Conservation (phyloP, 441 rosid species). For the Rhodomyrtus psidioides region DNA sequence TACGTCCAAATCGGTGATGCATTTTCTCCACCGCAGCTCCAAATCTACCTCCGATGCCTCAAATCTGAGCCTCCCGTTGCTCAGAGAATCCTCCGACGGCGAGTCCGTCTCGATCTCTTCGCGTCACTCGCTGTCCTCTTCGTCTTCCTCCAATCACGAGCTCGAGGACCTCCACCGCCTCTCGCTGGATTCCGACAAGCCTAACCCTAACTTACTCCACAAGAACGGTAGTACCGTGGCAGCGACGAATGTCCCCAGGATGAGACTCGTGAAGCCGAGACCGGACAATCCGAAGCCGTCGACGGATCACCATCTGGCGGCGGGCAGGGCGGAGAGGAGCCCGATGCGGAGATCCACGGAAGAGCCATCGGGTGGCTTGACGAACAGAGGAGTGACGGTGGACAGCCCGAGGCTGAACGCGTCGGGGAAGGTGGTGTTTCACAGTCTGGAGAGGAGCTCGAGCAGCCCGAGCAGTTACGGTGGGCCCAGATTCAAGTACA, state of each 20-base stretch:
- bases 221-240: constrained; percentile 20
- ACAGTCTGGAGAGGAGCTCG: constrained; percentile 82
- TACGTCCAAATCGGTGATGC: constrained; percentile 32
- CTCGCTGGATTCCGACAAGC: constrained; percentile 79
- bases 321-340: constrained; percentile 42
- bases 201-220: constrained; percentile 18
- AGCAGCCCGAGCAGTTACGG: constrained; percentile 96
- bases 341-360: constrained; percentile 33
- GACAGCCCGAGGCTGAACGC: constrained; percentile 92
- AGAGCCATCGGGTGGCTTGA: constrained; percentile 4
- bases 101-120: constrained; percentile 70
- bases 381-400: constrained; percentile 63
- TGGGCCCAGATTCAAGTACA: constrained; percentile 63
- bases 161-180: constrained; percentile 74
- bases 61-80: constrained; percentile 43
- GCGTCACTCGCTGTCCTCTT: constrained; percentile 60
- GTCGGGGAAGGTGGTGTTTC: constrained; percentile 84
- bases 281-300: constrained; percentile 14
- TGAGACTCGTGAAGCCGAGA: constrained; percentile 50
- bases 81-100: constrained; percentile 47
- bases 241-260: constrained; percentile 38
- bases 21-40: constrained; percentile 60
- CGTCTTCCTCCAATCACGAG: constrained; percentile 79
- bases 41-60: constrained; percentile 44
- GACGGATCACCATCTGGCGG: not conserved